These are phyloP conservation scores for Friedmanniomyces endolithicus DNA, from an alignment of 495 filamentous ascomycete genomes.

Conservation along the genomic window DNA sequence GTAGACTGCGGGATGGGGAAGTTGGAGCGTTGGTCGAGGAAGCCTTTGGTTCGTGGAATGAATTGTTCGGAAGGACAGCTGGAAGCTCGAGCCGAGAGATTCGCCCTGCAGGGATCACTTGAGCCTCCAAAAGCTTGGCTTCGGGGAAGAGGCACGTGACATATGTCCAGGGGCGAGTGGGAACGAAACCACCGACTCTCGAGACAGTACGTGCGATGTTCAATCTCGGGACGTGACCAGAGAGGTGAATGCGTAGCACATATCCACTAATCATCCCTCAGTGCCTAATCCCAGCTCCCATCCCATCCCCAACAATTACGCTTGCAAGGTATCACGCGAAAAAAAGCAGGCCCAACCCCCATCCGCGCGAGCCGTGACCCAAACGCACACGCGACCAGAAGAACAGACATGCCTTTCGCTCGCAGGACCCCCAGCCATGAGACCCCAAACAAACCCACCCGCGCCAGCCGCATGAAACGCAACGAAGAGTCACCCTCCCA, in stretches of 20 bases:
- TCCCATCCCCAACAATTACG: not conserved
- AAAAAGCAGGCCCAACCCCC: not conserved
- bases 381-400: not conserved
- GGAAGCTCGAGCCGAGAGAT: conserved; percentile 1
- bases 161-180: not conserved
- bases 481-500: not conserved
- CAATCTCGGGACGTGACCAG: no score
- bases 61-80: not conserved
- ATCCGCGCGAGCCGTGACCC: not conserved
- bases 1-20: no score
- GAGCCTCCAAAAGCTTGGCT: not conserved
- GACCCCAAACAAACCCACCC: not conserved
- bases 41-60: not conserved
- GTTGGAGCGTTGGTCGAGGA: no score
- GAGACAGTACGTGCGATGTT: no score
- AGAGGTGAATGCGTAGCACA: no score
- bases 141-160: not conserved
- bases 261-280: not conserved
- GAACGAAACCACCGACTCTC: no score
- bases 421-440: not conserved
- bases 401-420: not conserved
- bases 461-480: not conserved
- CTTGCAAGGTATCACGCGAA: not conserved
- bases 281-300: not conserved
- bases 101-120: not conserved